Base-by-base conservation (phyloP, 306 rosid genomes). In the Begonia loranthoides region DNA sequence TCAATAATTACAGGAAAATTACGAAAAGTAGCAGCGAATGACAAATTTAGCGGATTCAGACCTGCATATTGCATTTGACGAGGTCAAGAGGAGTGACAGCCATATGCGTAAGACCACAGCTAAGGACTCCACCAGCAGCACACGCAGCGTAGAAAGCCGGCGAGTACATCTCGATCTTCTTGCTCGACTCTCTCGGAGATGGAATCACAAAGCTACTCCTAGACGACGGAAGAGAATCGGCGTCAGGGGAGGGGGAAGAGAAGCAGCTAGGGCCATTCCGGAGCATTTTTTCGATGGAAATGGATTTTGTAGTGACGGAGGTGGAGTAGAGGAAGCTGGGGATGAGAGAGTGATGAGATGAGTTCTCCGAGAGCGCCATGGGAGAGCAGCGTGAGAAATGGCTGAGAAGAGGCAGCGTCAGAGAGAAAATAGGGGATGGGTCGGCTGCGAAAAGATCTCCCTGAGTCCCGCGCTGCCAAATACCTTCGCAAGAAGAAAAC, bases 51-150 rank as follows among this genome's bases (percentile, higher is more conserved):
- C 44, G 47, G 44, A 41, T 43, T 8, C 24, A 19, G 11, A 60
- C 96, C 99, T 86, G 99, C 94, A 92, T 92, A 67, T 92, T 92
- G 66, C 99, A 92, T 71, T 86, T 92, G 80, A 92, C 94, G 9
- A 92, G 75, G 57, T 92, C 96, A 62, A 86, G 99, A 67, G 99
- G 99, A 68, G 99, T 86, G 68, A 83, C 94, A 33, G 88, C 44
- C 93, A 21, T 92, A 80, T 86, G 99, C 68, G 96, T 83, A 71
- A n/a, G n/a, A n/a, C n/a, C n/a, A n/a, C n/a, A n/a, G n/a, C n/a
- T n/a, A n/a, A n/a, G n/a, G n/a, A n/a, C 82, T 16, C 99, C 99
- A 9, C 99, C 96, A 13, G 59, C 72, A 3, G 99, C 80, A 38
- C 94, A 86, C 40, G 96, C 94, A 40, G 80, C 94, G 60, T 80